Evolutionary conservation across 306 rosid species (phyloP), one percentile per base, ranked within the genome.

Genomic region (Cicer judaicum): DNA sequence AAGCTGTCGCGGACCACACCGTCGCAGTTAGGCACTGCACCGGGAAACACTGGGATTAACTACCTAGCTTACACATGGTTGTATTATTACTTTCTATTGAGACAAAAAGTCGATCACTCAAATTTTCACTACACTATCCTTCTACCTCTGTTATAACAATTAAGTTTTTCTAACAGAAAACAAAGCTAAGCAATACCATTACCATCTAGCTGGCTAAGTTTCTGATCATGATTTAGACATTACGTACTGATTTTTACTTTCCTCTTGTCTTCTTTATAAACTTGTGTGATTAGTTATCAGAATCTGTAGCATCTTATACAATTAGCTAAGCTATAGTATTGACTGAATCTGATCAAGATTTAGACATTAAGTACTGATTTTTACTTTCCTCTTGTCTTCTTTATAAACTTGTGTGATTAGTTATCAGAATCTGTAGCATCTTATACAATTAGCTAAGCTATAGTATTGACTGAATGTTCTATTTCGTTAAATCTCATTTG

Each of bases 401-500:
- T 54, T 48, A 61, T 70, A 50, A 2, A 16, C 55, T 54, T 5
- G 43, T 24, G 29, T 44, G 69, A 47, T 11, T 8, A 47, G 36
- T 43, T 9, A 64, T 70, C 74, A 10, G 19, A 29, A 62, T 42
- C 42, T 48, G 7, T 46, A 44, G n/a, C 46, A 61, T 40, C 70
- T 56, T 46, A 47, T 39, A 29, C 34, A 54, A 19, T 39, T 12
- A 39, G 54, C 19, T 10, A 56, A 65, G 9, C 1, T 10, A 48
- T 6, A 12, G 44, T 12, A 57, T 13, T 65, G 29, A 65, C 19
- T 16, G 2, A 10, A 12, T 38, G 41, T 48, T 60, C 18, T 65
- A 49, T 61, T 19, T 57, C 29, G 66, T 8, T 72, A 53, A 76
- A 76, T 52, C 76, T 38, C 65, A 81, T 48, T 52, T 70, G 47